phyloP scores from a whole-genome alignment of 306 rosid species.

The Fragaria iinumae region DNA sequence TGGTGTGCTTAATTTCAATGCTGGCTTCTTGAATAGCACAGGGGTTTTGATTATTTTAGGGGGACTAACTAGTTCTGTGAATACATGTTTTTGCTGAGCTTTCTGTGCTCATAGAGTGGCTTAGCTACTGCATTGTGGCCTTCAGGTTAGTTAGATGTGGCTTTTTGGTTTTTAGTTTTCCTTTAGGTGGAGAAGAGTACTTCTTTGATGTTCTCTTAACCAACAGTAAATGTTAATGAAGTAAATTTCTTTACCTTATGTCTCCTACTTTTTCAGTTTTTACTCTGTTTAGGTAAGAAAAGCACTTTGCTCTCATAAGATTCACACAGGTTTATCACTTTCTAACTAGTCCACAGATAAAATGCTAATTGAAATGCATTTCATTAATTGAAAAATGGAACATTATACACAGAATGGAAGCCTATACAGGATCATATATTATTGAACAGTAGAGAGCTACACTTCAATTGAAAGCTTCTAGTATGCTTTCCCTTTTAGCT shows the following conservation, averaged over 20 bases:
- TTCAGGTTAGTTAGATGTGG: neutral
- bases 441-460: neutral
- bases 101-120: slow-evolving; percentile 26
- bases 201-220: neutral
- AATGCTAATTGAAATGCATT: neutral
- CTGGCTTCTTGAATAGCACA: slow-evolving; percentile 42
- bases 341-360: neutral
- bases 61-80: neutral
- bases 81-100: slow-evolving; percentile 21
- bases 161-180: neutral
- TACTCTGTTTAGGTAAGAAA: neutral
- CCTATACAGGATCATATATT: neutral
- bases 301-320: neutral
- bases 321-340: neutral
- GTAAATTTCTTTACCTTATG: neutral
- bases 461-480: neutral
- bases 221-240: slow-evolving; percentile 4
- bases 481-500: neutral
- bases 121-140: slow-evolving; percentile 4
- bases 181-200: neutral
- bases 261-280: neutral
- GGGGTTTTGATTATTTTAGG: neutral
- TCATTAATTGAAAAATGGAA: neutral
- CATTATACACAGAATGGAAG: neutral
- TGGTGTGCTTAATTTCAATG: slow-evolving; percentile 67